These are phyloP conservation scores for Angomonas deanei DNA, from an alignment of 208 protist species.

Conservation along the genomic window DNA sequence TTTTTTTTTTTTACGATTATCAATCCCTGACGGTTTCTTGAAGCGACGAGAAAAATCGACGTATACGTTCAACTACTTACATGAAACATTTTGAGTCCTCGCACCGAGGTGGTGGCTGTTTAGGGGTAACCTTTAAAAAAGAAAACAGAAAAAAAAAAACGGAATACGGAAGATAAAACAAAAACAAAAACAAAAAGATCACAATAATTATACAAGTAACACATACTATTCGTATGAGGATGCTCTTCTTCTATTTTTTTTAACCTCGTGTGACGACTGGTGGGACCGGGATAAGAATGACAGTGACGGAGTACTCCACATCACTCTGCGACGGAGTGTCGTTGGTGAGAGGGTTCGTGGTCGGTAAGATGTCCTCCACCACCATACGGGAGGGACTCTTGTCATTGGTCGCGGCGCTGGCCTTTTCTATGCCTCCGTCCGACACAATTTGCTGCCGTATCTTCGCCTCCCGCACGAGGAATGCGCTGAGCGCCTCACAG, in stretches of 20 bases:
- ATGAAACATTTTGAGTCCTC: not conserved
- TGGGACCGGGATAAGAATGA: slow-evolving; percentile 8
- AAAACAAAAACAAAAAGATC: slow-evolving; percentile 6
- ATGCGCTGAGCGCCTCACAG: not conserved
- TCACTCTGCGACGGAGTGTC: not conserved
- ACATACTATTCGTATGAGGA: no score
- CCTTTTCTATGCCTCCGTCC: no score
- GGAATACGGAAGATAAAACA: not conserved
- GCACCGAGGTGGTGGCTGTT: no score
- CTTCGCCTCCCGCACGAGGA: not conserved
- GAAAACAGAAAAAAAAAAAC: not conserved
- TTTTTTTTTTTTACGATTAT: slow-evolving; percentile 5
- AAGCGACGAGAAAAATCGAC: not conserved
- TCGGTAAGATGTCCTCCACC: not conserved
- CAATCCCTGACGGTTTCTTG: not conserved
- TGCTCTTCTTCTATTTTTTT: no score
- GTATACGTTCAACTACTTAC: no score
- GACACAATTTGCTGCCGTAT: no score
- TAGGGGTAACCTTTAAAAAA: no score
- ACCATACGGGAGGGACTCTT: not conserved
- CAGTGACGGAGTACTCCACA: slow-evolving; percentile 3
- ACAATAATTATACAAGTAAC: slow-evolving; percentile 8
- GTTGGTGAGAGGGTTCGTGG: no score
- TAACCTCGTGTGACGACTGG: not conserved
- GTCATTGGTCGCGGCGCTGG: not conserved